These are phyloP conservation scores for Ophiobolus disseminans DNA, from an alignment of 2,329 filamentous ascomycete genomes.

Conservation along the genomic window DNA sequence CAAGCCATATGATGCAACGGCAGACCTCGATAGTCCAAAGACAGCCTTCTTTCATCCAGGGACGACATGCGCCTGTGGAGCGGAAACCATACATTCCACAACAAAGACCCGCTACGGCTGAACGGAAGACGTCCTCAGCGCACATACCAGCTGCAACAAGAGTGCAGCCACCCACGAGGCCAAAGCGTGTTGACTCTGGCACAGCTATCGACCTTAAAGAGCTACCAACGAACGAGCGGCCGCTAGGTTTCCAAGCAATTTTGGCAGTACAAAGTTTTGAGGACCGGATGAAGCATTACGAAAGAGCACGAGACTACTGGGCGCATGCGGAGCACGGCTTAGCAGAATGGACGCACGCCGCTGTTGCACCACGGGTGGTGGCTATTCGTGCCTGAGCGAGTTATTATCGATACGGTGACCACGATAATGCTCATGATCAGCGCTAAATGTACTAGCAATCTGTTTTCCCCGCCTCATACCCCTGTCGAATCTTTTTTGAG, in stretches of 20 bases:
- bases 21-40: background rate
- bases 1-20: background rate
- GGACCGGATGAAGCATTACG: constrained; percentile 42
- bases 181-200: constrained; percentile 40
- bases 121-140: background rate
- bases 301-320: constrained; percentile 45
- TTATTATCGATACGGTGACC: too few relatives aligned
- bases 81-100: background rate
- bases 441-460: too few relatives aligned
- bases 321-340: constrained; percentile 44
- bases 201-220: constrained; percentile 38
- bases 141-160: background rate
- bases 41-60: background rate
- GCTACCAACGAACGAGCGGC: constrained; percentile 26
- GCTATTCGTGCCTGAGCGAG: too few relatives aligned
- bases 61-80: background rate
- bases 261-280: constrained; percentile 29
- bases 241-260: constrained; percentile 42
- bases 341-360: constrained; percentile 39
- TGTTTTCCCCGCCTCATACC: too few relatives aligned
- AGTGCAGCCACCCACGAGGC: constrained; percentile 12
- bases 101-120: background rate
- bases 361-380: too few relatives aligned
- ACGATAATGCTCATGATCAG: too few relatives aligned
- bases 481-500: too few relatives aligned